Evolutionary conservation across 441 rosid species (phyloP).

Genomic region (Gossypium aridum): DNA sequence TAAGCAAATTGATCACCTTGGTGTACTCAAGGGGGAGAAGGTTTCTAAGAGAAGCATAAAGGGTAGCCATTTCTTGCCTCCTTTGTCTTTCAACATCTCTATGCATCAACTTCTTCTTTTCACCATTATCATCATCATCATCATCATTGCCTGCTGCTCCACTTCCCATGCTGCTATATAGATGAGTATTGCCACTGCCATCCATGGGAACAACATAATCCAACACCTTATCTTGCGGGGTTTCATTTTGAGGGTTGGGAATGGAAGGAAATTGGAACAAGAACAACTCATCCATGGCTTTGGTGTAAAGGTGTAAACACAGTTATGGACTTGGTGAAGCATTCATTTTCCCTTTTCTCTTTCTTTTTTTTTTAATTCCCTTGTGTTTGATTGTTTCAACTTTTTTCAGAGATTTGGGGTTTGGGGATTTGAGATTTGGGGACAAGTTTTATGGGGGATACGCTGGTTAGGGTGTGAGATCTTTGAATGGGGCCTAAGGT

Average conservation of each 20-base stretch:
- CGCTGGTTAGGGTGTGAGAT: constrained; percentile 20
- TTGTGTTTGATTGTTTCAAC: background rate
- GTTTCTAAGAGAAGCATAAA: constrained; percentile 57
- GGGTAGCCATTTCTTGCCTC: constrained; percentile 76
- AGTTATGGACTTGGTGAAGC: background rate
- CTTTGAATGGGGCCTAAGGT: constrained; percentile 8
- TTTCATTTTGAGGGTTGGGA: constrained; percentile 3
- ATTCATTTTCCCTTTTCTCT: background rate
- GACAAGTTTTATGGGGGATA: background rate
- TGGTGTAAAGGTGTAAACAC: constrained; percentile 4
- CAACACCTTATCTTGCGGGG: constrained; percentile 21
- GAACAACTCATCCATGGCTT: constrained; percentile 1
- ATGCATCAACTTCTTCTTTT: constrained; percentile 52
- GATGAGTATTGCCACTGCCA: background rate
- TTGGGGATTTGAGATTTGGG: background rate
- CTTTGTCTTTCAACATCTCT: constrained; percentile 71
- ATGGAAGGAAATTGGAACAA: constrained; percentile 12
- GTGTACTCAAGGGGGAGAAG: constrained; percentile 68
- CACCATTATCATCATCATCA: constrained; percentile 22
- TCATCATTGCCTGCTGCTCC: constrained; percentile 9
- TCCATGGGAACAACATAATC: background rate
- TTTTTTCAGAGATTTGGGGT: background rate
- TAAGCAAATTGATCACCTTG: constrained; percentile 33
- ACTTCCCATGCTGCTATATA: background rate
- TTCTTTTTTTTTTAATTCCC: background rate